Conservation (phyloP, 768 basidiomycete species). For the Leccinum obscurum region DNA sequence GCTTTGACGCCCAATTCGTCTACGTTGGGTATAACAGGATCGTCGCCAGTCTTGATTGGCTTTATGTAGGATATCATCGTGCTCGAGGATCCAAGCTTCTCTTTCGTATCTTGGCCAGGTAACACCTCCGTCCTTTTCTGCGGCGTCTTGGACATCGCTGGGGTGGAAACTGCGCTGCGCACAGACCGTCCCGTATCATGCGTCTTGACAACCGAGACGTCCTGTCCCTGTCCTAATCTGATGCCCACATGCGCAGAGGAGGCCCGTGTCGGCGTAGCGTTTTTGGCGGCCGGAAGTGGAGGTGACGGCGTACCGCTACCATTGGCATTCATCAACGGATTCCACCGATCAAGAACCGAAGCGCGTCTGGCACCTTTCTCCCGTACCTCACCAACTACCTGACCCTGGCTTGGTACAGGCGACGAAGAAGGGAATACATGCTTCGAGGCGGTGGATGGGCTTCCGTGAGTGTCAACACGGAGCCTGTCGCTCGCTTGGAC, state of each 20-base stretch:
- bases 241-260: conserved; percentile 37
- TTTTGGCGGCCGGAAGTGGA: conserved; percentile 38
- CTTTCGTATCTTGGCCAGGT: conserved; percentile 27
- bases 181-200: conserved; percentile 37
- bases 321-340: conserved; percentile 35
- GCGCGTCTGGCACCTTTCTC: conserved; percentile 34
- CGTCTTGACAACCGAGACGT: conserved; percentile 24
- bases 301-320: conserved; percentile 37
- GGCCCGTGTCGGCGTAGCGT: conserved; percentile 41
- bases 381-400: conserved; percentile 37
- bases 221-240: conserved; percentile 23
- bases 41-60: conserved; percentile 48
- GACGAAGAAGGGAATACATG: conserved; percentile 29
- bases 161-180: conserved; percentile 45
- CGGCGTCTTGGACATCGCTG: conserved; percentile 33
- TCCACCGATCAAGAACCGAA: conserved; percentile 77
- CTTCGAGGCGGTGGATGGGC: conserved; percentile 31
- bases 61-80: conserved; percentile 70
- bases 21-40: conserved; percentile 32
- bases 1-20: conserved; percentile 45
- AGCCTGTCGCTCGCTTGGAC: conserved; percentile 67
- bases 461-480: conserved; percentile 35
- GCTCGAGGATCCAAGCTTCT: conserved; percentile 68
- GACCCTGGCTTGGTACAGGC: conserved; percentile 35
- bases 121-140: conserved; percentile 23